Conservation (phyloP, 805 yeast genomes). For the Ascoidea tarda region DNA sequence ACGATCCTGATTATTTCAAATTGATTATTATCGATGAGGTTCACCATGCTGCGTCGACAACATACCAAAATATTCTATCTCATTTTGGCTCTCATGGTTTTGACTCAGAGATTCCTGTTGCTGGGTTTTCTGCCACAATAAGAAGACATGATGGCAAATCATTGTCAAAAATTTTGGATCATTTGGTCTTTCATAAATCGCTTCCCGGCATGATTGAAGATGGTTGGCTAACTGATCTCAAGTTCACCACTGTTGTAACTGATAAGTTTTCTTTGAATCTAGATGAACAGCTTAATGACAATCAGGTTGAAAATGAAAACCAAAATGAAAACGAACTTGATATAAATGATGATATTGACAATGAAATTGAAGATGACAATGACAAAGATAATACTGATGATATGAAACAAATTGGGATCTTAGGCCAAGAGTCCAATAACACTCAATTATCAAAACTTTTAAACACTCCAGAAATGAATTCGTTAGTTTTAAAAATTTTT, state of each 20-base stretch:
- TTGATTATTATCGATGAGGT: constrained; percentile 82
- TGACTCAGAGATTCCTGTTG: constrained; percentile 34
- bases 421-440: constrained; percentile 22
- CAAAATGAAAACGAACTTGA: neutral
- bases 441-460: constrained; percentile 37
- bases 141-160: constrained; percentile 59
- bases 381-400: constrained; percentile 26
- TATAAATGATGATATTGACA: neutral
- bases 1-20: constrained; percentile 47
- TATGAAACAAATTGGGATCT: neutral
- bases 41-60: constrained; percentile 71
- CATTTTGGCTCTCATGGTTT: constrained; percentile 37
- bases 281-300: constrained; percentile 25
- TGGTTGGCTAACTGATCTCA: constrained; percentile 57
- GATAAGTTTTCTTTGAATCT: constrained; percentile 10
- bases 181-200: constrained; percentile 57
- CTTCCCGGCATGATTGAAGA: constrained; percentile 52
- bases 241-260: constrained; percentile 42
- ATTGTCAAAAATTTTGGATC: constrained; percentile 47
- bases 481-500: constrained; percentile 39
- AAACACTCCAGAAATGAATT: constrained; percentile 39
- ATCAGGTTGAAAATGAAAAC: neutral
- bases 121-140: constrained; percentile 86
- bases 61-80: constrained; percentile 44
- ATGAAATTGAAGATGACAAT: constrained; percentile 10